Evolutionary conservation across 768 basidiomycete species (phyloP).

Genomic region (Sutorius australiensis): DNA sequence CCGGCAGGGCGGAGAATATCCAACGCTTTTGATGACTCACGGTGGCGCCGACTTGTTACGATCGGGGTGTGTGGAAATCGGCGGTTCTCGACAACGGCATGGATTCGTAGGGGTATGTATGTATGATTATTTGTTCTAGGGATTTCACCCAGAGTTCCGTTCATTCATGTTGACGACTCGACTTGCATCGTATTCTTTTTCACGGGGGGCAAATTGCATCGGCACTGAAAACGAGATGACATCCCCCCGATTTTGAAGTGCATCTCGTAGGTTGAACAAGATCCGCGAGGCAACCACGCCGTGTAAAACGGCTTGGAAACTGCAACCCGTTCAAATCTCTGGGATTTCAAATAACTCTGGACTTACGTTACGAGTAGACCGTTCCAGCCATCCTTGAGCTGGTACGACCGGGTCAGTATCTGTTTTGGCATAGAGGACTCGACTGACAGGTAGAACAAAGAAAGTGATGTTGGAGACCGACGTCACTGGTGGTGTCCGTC

Average conservation of each 20-base stretch:
- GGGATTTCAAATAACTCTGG: background rate
- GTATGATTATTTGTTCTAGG: too few species aligned
- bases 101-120: too few species aligned
- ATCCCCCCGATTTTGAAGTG: background rate
- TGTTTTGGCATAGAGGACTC: background rate
- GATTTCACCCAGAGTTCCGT: background rate
- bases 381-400: constrained; percentile 3
- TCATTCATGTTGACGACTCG: background rate
- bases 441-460: constrained; percentile 2
- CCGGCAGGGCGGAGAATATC: too few species aligned
- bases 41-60: too few species aligned
- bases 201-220: background rate
- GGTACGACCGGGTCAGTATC: background rate
- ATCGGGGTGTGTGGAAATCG: too few species aligned
- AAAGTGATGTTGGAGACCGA: background rate
- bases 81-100: too few species aligned
- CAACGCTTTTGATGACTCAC: too few species aligned
- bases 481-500: background rate
- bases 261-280: constrained; percentile 7
- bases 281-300: constrained; percentile 9
- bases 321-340: background rate
- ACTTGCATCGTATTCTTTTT: background rate
- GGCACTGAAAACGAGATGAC: background rate
- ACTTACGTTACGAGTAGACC: constrained; percentile 1
- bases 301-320: constrained; percentile 10